These are phyloP conservation scores for Cyberlindnera subsufficiens DNA, from an alignment of 805 yeast species.

Conservation along the genomic window DNA sequence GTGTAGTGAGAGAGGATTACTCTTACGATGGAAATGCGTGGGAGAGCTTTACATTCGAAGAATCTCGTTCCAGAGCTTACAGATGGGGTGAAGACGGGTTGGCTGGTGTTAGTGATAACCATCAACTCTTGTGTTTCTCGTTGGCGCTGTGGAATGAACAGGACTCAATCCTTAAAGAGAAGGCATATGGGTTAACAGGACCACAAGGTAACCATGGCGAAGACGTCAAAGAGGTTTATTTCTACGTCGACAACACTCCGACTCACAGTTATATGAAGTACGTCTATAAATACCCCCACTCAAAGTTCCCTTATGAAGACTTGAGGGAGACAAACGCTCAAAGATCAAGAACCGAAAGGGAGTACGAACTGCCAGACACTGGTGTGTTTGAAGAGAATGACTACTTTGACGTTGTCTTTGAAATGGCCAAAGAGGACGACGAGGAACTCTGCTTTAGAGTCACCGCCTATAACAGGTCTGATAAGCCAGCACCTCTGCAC, in stretches of 20 bases:
- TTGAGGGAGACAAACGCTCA: constrained; percentile 61
- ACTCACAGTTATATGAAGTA: constrained; percentile 90
- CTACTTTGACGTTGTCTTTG: constrained; percentile 84
- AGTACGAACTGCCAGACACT: constrained; percentile 81
- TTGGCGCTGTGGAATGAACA: constrained; percentile 90
- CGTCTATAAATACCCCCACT: constrained; percentile 88
- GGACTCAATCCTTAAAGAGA: constrained; percentile 80
- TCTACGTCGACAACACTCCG: constrained; percentile 86
- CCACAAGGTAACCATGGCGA: constrained; percentile 96
- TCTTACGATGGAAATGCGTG: constrained; percentile 85
- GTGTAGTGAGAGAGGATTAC: constrained; percentile 79
- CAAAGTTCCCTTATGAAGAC: constrained; percentile 74
- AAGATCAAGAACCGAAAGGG: constrained; percentile 62
- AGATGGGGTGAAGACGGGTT: constrained; percentile 97
- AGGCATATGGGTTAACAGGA: constrained; percentile 83
- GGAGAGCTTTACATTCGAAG: constrained; percentile 83
- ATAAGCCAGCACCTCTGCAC: constrained; percentile 82
- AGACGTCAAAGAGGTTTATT: constrained; percentile 83
- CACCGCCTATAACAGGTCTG: constrained; percentile 82
- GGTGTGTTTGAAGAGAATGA: constrained; percentile 54
- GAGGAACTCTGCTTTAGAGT: constrained; percentile 78
- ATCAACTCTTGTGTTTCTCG: constrained; percentile 69
- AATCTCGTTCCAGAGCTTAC: constrained; percentile 72
- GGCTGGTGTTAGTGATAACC: constrained; percentile 84
- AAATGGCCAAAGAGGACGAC: constrained; percentile 80